Base-by-base conservation (phyloP, 2,329 filamentous ascomycete species). In the Hortaea werneckii region DNA sequence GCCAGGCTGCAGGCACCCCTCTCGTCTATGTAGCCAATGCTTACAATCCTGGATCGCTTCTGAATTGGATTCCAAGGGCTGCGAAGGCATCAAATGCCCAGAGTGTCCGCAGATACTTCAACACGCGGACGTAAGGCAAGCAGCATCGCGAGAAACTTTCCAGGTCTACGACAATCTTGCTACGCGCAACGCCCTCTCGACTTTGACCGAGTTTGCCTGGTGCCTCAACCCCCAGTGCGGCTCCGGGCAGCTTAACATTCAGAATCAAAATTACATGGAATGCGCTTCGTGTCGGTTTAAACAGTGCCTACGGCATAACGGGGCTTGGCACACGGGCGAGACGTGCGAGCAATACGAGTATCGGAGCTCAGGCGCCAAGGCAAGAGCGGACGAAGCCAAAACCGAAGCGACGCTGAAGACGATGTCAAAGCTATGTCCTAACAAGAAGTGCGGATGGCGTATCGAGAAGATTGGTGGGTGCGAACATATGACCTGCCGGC, bases 1-100 rank as follows among this genome's bases (percentile, higher is more conserved):
- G 5, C 12, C 46, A 3, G 41, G 46, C 5, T 71, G 68, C 50
- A 46, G 48, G 1, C 67, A 71, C 47, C 43, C 47, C 1, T 43
- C 50, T 5, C 52, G 61, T n/a, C 63, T 60, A 10, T 71, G 68
- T 50, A 50, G 48, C 3, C 53, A 59, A 7, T 71, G 68, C 43
- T 55, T 70, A 5, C 53, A 61, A 11, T 50, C 49, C 29, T 71
- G 67, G 68, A 60, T 70, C n/a, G 46, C 52, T 5, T 58, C 60
- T 1, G 61, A 67, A 42, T 62, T 68, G 43, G 50, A 53, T 5
- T 46, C 50, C 6, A 66, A 66, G 44, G 57, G 65, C 1, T 72
- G 70, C 67, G 67, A 70, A 30, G 64, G 71, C 7, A 67, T 79
- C 37, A 62, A 61, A 39, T 81, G 77, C 43, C 75, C 76, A 0